These are phyloP conservation scores for Rutstroemia sp. DNA, from an alignment of 2,329 filamentous ascomycete species.

Conservation along the genomic window DNA sequence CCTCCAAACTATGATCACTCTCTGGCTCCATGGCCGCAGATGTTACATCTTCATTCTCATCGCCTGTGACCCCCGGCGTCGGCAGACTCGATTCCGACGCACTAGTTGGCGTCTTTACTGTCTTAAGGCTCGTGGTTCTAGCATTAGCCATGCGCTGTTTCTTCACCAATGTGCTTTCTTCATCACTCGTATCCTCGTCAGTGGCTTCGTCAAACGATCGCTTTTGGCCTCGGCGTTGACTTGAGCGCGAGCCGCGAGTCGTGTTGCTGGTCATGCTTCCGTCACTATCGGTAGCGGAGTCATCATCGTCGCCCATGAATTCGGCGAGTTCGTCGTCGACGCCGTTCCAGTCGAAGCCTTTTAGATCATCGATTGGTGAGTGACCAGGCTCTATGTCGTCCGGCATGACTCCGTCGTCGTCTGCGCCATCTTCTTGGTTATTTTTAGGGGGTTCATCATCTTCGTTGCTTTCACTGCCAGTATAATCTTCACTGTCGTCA, in stretches of 20 bases:
- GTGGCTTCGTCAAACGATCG: conserved; percentile 28
- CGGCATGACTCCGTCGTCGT: conserved; percentile 42
- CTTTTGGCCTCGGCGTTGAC: conserved; percentile 22
- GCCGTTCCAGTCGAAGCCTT: conserved; percentile 53
- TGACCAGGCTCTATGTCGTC: conserved; percentile 42
- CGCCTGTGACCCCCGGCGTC: conserved; percentile 36
- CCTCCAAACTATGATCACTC: conserved; percentile 17
- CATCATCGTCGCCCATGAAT: conserved; percentile 54
- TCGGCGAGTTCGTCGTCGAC: conserved; percentile 69
- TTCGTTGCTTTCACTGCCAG: conserved; percentile 32
- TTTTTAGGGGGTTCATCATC: conserved; percentile 23
- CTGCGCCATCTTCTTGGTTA: conserved; percentile 32
- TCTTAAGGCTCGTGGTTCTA: conserved; percentile 40
- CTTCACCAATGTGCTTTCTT: conserved; percentile 42
- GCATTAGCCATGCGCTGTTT: conserved; percentile 42
- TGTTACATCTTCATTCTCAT: conserved; percentile 30
- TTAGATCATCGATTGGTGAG: conserved; percentile 49
- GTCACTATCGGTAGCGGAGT: conserved; percentile 39
- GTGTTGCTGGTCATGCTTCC: conserved; percentile 15
- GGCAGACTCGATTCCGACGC: conserved; percentile 34
- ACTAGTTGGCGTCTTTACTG: conserved; percentile 36
- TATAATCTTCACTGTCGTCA: conserved; percentile 30
- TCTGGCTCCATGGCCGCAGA: conserved; percentile 27
- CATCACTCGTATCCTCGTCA: conserved; percentile 41
- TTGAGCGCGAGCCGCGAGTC: conserved; percentile 19